Percentiles rank a stretch among this genome's conserved stretches.
These are phyloP conservation scores for Nakazawaea peltata DNA, from an alignment of 805 yeast genomes.

Conservation along the genomic window DNA sequence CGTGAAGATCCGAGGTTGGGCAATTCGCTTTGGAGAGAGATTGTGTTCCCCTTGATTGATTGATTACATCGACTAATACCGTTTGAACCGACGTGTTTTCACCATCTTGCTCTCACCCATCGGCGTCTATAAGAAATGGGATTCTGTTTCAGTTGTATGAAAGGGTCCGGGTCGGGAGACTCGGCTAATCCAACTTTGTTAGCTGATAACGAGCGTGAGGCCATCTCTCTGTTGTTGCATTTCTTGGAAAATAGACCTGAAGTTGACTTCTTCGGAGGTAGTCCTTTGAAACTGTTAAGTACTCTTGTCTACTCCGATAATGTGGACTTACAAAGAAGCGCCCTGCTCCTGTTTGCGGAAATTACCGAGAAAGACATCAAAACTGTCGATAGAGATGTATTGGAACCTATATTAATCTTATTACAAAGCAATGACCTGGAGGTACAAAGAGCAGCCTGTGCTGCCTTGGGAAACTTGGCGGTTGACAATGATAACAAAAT, in stretches of 20 bases:
- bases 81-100: too few species aligned
- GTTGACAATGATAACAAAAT: slow-evolving; percentile 93
- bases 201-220: slow-evolving; percentile 95
- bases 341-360: slow-evolving; percentile 97
- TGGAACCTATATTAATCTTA: slow-evolving; percentile 87
- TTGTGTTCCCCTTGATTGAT: too few species aligned
- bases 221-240: slow-evolving; percentile 82
- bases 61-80: too few species aligned
- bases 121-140: slow-evolving; percentile 39
- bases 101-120: too few species aligned
- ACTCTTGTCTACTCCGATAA: slow-evolving; percentile 94
- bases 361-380: slow-evolving; percentile 94
- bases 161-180: slow-evolving; percentile 30
- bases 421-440: slow-evolving; percentile 86
- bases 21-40: too few species aligned
- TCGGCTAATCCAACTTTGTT: slow-evolving; percentile 70
- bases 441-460: slow-evolving; percentile 98
- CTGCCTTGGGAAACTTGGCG: slow-evolving; percentile 96
- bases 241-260: slow-evolving; percentile 84
- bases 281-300: slow-evolving; percentile 82
- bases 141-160: slow-evolving; percentile 40
- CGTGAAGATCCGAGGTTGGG: too few species aligned
- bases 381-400: slow-evolving; percentile 81
- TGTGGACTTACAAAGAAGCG: slow-evolving; percentile 90
- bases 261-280: slow-evolving; percentile 82